phyloP scores from a whole-genome alignment of 108 stramenopile genomes.

The Poteriospumella lacustris region DNA sequence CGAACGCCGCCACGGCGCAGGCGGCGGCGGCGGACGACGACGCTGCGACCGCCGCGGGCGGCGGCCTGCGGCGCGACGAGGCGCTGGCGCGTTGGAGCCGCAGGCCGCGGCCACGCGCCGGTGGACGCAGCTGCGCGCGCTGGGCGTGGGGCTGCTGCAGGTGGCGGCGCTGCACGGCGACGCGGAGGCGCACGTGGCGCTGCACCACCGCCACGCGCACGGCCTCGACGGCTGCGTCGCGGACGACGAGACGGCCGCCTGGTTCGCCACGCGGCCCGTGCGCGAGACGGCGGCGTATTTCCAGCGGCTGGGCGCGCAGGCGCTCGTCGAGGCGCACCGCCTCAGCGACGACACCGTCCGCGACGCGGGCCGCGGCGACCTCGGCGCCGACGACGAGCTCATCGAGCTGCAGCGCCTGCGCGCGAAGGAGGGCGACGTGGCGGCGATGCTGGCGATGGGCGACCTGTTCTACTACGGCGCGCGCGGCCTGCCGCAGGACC shows the following conservation, averaged over 20 bases:
- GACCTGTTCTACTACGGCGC: slow-evolving; percentile 47
- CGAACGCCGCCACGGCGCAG: neutral
- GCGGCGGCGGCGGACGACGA: neutral
- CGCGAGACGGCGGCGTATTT: neutral
- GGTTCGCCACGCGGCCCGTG: neutral
- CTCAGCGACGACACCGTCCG: neutral
- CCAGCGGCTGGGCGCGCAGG: neutral
- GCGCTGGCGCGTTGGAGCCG: no score
- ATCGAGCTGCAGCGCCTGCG: slow-evolving; percentile 28
- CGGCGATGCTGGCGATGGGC: slow-evolving; percentile 30
- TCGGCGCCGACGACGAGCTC: slow-evolving; percentile 35
- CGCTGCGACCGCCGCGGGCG: neutral
- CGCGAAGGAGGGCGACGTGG: slow-evolving; percentile 35
- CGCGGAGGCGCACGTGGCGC: neutral
- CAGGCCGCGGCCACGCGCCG: neutral
- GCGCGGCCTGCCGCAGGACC: slow-evolving; percentile 38
- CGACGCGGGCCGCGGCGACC: slow-evolving; percentile 19
- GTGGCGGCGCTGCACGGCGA: neutral
- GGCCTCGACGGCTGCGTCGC: neutral
- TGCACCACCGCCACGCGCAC: neutral
- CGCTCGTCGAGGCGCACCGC: neutral
- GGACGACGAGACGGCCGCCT: neutral
- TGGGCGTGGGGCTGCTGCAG: neutral
- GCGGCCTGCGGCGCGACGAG: no score
- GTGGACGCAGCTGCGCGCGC: neutral